A percentile compares a stretch with the other conserved stretches of the same genome.
These are phyloP conservation scores for Torulaspora maleeae DNA, from an alignment of 805 yeast genomes.

Conservation along the genomic window DNA sequence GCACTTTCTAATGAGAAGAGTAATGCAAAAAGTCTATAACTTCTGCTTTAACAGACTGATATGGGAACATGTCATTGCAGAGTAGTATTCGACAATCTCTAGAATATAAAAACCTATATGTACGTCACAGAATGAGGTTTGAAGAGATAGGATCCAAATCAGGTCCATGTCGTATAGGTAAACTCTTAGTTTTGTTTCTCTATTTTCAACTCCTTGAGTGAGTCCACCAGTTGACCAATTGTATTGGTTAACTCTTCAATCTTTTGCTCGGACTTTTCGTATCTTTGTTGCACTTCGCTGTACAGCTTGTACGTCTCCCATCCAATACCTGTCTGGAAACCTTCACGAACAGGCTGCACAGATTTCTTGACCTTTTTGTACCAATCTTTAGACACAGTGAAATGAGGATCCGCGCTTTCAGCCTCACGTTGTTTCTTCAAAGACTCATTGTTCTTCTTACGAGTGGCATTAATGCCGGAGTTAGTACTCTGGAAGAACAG, in stretches of 20 bases:
- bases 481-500: constrained; percentile 26
- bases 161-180: not conserved
- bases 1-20: not conserved
- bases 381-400: constrained; percentile 54
- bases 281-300: constrained; percentile 42
- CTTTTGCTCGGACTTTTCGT: constrained; percentile 14
- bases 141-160: not conserved
- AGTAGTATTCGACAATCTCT: not conserved
- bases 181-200: constrained; percentile 6
- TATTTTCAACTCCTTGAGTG: constrained; percentile 20
- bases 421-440: constrained; percentile 54
- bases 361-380: constrained; percentile 41
- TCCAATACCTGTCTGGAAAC: constrained; percentile 50
- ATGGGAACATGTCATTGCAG: no score
- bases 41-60: not conserved
- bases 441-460: constrained; percentile 30
- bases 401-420: constrained; percentile 65
- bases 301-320: constrained; percentile 61
- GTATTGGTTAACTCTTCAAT: constrained; percentile 16
- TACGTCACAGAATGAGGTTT: not conserved
- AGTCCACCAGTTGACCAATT: constrained; percentile 15
- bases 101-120: not conserved
- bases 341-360: constrained; percentile 57
- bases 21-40: not conserved
- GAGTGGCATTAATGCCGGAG: constrained; percentile 33